These are phyloP conservation scores for Kuraishia molischiana DNA, from an alignment of 805 yeast species.

Conservation along the genomic window DNA sequence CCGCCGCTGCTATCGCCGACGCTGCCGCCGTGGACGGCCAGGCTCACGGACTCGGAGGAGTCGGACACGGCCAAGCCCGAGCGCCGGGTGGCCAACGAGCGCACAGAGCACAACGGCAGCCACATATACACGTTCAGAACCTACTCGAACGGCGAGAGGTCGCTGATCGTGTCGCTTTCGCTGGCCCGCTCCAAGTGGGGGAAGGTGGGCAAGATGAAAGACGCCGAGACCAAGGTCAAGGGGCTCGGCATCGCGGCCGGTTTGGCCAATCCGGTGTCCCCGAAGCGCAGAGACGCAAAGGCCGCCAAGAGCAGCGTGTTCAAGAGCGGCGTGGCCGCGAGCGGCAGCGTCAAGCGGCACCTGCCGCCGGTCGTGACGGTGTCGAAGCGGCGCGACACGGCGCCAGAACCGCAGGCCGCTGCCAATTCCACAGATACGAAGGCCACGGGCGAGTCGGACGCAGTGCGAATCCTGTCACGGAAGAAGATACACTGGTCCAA, in stretches of 20 bases:
- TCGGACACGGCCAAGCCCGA: neutral
- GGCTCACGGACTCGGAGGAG: neutral
- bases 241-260: slow-evolving; percentile 1
- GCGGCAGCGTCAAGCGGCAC: neutral
- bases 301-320: neutral
- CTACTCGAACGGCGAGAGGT: neutral
- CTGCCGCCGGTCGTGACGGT: neutral
- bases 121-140: neutral
- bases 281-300: neutral
- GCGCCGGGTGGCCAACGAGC: neutral
- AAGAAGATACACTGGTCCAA: slow-evolving; percentile 8
- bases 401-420: neutral
- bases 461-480: neutral
- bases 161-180: neutral
- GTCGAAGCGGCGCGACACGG: neutral
- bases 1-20: slow-evolving; percentile 2
- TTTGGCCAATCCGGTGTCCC: neutral
- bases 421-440: neutral
- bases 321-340: neutral
- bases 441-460: neutral
- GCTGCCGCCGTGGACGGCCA: slow-evolving; percentile 1
- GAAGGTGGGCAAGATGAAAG: neutral
- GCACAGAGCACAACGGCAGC: slow-evolving; percentile 2
- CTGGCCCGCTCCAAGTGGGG: neutral
- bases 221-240: neutral